Evolutionary conservation across 257 asterid genomes (phyloP).

Genomic region (Fraxinus excelsior): DNA sequence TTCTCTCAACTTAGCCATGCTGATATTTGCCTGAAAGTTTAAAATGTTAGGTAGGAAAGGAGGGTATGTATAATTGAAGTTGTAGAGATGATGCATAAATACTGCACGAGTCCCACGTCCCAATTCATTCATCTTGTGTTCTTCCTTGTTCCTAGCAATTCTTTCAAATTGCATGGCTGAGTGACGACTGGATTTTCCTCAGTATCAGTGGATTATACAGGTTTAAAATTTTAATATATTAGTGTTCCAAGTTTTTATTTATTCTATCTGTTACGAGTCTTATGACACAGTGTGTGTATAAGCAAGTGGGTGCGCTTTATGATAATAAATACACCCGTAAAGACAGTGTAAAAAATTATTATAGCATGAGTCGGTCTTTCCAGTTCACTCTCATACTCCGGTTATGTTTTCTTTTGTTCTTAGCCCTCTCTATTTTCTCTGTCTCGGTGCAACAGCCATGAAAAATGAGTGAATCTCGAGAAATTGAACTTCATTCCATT

Average conservation of each 20-base stretch:
- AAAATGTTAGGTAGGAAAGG: background rate
- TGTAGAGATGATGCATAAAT: background rate
- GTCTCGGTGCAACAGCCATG: constrained; percentile 34
- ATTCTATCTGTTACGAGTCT: constrained; percentile 8
- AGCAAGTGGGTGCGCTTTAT: background rate
- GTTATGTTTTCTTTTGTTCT: background rate
- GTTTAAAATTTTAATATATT: background rate
- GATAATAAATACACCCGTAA: constrained; percentile 17
- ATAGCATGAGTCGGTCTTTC: constrained; percentile 8
- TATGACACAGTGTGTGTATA: background rate
- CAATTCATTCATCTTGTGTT: background rate
- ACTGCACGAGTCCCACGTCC: background rate
- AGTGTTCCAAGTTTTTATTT: background rate
- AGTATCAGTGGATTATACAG: background rate
- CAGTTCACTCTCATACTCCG: background rate
- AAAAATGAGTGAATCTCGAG: constrained; percentile 52
- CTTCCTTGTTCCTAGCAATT: background rate
- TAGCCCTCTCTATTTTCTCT: background rate
- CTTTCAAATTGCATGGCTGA: background rate
- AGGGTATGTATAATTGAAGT: background rate
- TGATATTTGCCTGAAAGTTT: background rate
- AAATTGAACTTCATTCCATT: constrained; percentile 34
- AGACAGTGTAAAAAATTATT: background rate
- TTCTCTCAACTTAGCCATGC: background rate
- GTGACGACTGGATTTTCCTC: background rate